A percentile compares a stretch with the other conserved stretches of the same genome.
These are phyloP conservation scores for Entoloma clypeatum DNA, from an alignment of 1,284 basidiomycete genomes.

Conservation along the genomic window DNA sequence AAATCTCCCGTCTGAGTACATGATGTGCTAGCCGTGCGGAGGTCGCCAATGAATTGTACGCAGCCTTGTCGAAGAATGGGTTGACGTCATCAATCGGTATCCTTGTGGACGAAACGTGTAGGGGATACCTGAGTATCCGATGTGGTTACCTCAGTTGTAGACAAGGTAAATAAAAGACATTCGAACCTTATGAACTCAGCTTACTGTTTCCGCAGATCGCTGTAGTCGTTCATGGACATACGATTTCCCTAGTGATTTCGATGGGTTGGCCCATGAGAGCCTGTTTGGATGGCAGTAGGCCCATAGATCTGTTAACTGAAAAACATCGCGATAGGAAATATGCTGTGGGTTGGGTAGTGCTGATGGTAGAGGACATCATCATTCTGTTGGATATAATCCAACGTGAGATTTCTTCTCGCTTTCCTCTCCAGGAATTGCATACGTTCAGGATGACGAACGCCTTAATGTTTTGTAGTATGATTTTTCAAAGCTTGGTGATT, in stretches of 20 bases:
- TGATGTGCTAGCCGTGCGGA: constrained; percentile 30
- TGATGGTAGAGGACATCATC: constrained; percentile 31
- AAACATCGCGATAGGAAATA: constrained; percentile 26
- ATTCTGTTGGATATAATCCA: constrained; percentile 34
- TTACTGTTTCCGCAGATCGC: constrained; percentile 24
- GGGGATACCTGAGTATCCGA: constrained; percentile 28
- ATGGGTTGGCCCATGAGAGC: constrained; percentile 26
- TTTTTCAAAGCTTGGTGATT: constrained; percentile 35
- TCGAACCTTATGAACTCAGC: neutral
- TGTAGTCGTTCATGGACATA: constrained; percentile 37
- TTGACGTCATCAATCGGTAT: constrained; percentile 31
- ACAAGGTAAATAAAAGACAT: constrained; percentile 22
- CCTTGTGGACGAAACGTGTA: constrained; percentile 35
- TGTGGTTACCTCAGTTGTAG: constrained; percentile 33
- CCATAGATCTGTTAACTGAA: neutral
- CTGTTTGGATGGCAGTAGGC: constrained; percentile 37
- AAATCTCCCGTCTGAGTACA: neutral
- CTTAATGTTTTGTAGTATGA: constrained; percentile 34
- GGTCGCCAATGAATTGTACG: constrained; percentile 32
- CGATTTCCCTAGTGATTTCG: constrained; percentile 34
- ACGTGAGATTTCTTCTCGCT: constrained; percentile 21
- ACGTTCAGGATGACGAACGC: constrained; percentile 33
- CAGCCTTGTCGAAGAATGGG: constrained; percentile 27
- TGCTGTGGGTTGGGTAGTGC: constrained; percentile 35
- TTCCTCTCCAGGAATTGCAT: neutral